Base-by-base conservation (phyloP, 2,329 filamentous ascomycete genomes). In the Zymoseptoria tritici region DNA sequence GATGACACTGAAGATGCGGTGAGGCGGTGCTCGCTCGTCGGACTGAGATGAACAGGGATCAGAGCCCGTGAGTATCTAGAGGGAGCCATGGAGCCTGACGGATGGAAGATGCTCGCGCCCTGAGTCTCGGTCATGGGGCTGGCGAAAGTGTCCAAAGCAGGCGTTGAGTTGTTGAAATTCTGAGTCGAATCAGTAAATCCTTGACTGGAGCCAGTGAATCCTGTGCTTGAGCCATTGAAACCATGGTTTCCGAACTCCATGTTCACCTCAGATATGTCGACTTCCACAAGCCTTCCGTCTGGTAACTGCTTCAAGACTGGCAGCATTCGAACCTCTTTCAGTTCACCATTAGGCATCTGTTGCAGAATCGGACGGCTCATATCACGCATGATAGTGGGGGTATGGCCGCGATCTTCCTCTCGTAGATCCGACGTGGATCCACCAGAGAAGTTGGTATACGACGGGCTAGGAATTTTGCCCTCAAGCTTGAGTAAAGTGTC, bases 401-500 rank as follows among this genome's bases (percentile, higher is more conserved):
- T 49, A 13, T 26, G 49, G 36, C 9, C 7, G 5, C 54, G 20
- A 13, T 58, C 52, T 21, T 58, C 57, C 16, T 29, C 52, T 26
- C 9, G 8, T 7, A 9, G 9, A 3, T 53, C 52, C n/a, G n/a
- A 24, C 3, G 3, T 9, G 8, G 52, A 13, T 1, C 8, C 31
- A 19, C 16, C 55, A 4, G 60, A 56, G 50, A 51, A 55, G 3
- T 49, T 59, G 55, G 62, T 65, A 19, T 46, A 57, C 9, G 62
- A 60, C 9, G 61, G 57, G 52, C 61, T 69, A 9, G 63, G 59
- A 8, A 62, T 62, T 55, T 68, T 93, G 9, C 94, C 94, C 76
- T 99, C 94, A 0, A 99, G 81, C 70, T 97, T 99, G 67, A 92
- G 76, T 55, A 99, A 74, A 0, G 94, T 90, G n/a, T 92, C 91